Base-by-base conservation (phyloP, 352 stramenopile species). In the Hyaloperonospora brassicae region DNA sequence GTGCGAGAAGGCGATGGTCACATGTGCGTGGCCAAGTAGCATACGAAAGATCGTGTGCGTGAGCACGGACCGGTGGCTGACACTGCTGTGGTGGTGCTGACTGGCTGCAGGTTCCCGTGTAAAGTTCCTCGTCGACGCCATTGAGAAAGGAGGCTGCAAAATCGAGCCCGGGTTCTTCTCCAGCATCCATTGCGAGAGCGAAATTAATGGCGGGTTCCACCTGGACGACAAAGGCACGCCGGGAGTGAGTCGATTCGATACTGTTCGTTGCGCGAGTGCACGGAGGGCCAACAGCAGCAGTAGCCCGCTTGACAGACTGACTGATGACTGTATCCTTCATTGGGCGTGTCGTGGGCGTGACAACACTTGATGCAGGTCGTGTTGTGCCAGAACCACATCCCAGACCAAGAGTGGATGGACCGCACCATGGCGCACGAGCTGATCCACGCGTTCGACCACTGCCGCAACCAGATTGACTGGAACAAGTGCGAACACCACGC, bases 381-480 rank as follows among this genome's bases (percentile, higher is more conserved):
- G 55, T 68, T 96, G 53, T 96, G 87, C 54, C 84, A 94, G 62
- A 94, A 96, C 61, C 87, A 95, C 64, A 95, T 96, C 56, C 62
- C 70, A n/a, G 84, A 95, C 61, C 84, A 94, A 49, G 75, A 93
- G 60, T 89, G 79, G 83, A 92, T 97, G 73, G 87, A 97, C 59
- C 82, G 87, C 46, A 97, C 91, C 17, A 72, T 97, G 49, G 73
- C 85, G 21, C 91, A 97, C 56, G 91, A 97, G 66, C 72, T 97
- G 52, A 90, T 97, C 55, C 91, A 97, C 64, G 91, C 91, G 6
- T 97, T 88, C 57, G 91, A 97, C 62, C 83, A 96, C 67, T 97
- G 89, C 69, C 85, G 90, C 50, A 83, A 86, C 57, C 94, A 97
- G 59, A 79, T 97, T 46, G 80, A 97, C 68, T 97, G 86, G 84